These are phyloP conservation scores for Leccinellum albellum DNA, from an alignment of 768 basidiomycete species.

Conservation along the genomic window DNA sequence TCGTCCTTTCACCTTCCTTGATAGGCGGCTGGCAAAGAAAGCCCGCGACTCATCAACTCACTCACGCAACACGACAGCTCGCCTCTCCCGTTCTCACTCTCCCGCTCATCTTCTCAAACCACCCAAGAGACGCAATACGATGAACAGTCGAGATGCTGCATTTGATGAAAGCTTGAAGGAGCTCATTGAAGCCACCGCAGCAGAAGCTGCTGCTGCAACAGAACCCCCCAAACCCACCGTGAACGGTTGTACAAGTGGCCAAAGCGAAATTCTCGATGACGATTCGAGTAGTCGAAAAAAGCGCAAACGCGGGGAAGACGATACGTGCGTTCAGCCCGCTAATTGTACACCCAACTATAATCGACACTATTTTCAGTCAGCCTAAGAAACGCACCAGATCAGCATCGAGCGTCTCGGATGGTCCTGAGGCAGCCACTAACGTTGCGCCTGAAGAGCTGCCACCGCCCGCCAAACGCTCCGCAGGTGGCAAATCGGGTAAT, in stretches of 20 bases:
- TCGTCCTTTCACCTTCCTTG: conserved; percentile 14
- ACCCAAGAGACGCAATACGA: conserved; percentile 90
- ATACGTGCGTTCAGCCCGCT: conserved; percentile 46
- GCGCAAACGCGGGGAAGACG: conserved; percentile 73
- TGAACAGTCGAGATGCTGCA: conserved; percentile 95
- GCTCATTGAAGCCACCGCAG: conserved; percentile 68
- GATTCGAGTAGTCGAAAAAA: conserved; percentile 56
- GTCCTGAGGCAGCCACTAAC: conserved; percentile 36
- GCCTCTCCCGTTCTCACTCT: conserved; percentile 73
- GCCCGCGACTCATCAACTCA: conserved; percentile 61
- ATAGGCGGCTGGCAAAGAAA: conserved; percentile 60
- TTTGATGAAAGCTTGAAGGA: conserved; percentile 87
- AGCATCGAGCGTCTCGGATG: conserved; percentile 67
- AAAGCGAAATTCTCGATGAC: conserved; percentile 44
- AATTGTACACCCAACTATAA: not conserved
- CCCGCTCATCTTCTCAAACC: conserved; percentile 58
- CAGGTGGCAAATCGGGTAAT: conserved; percentile 23
- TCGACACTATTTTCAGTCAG: conserved; percentile 32
- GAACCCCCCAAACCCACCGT: conserved; percentile 36
- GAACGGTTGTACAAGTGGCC: conserved; percentile 39
- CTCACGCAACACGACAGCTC: conserved; percentile 56
- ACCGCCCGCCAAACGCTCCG: conserved; percentile 31
- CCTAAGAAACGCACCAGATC: conserved; percentile 76
- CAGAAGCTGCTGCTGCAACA: conserved; percentile 57
- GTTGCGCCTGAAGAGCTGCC: conserved; percentile 40